Conservation (phyloP, 208 protist species). For the Porcisia hertigi region DNA sequence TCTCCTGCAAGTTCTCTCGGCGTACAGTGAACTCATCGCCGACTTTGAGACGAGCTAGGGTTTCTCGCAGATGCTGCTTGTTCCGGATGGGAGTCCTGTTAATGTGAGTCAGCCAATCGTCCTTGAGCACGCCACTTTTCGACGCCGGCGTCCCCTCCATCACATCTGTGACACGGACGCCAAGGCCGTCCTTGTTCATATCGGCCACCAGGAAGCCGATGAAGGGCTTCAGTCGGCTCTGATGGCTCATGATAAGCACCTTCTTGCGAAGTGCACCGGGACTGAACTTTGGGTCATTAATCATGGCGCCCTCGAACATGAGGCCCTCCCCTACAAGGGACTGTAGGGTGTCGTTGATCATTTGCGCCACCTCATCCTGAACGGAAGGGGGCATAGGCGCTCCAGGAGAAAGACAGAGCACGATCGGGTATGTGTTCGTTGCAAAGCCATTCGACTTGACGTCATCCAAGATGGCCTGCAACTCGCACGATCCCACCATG, state of each 20-base stretch:
- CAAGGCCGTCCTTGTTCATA: slow-evolving; percentile 88
- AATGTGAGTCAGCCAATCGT: slow-evolving; percentile 91
- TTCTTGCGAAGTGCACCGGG: slow-evolving; percentile 81
- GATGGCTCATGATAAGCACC: slow-evolving; percentile 77
- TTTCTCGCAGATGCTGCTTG: slow-evolving; percentile 81
- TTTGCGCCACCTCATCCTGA: slow-evolving; percentile 64
- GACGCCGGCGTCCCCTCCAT: slow-evolving; percentile 77
- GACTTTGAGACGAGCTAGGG: slow-evolving; percentile 56
- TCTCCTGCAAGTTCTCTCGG: slow-evolving; percentile 83
- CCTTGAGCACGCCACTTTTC: slow-evolving; percentile 78
- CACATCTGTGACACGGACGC: slow-evolving; percentile 86
- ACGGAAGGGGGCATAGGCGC: slow-evolving; percentile 40
- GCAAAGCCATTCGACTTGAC: slow-evolving; percentile 78
- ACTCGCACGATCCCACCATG: slow-evolving; percentile 58
- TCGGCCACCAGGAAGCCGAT: slow-evolving; percentile 87
- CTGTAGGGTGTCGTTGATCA: slow-evolving; percentile 56
- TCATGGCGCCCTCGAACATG: slow-evolving; percentile 88
- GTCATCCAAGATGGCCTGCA: slow-evolving; percentile 58
- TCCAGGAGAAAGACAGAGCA: slow-evolving; percentile 70
- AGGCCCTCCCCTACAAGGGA: slow-evolving; percentile 73
- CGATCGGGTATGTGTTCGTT: slow-evolving; percentile 79
- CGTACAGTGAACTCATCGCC: slow-evolving; percentile 85
- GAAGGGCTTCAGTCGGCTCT: slow-evolving; percentile 79
- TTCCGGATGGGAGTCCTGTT: slow-evolving; percentile 69
- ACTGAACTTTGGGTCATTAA: slow-evolving; percentile 90